Base-by-base conservation (phyloP, 331 rosid species). In the Malus hybrid region DNA sequence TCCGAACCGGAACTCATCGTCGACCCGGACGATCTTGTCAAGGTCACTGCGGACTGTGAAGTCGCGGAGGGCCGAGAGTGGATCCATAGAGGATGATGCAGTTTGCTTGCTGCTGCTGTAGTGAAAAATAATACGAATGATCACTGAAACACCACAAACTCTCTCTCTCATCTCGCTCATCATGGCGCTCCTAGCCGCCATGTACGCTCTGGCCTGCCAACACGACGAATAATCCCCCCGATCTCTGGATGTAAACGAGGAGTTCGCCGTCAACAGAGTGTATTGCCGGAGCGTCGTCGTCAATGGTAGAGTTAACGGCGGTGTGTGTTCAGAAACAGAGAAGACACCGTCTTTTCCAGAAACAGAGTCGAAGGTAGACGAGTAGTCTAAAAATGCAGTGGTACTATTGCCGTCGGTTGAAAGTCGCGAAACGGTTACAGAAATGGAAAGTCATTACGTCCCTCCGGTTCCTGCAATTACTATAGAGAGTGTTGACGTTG, bases 141-240 rank as follows among this genome's bases (percentile, higher is more conserved):
- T n/a, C n/a, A n/a, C n/a, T n/a, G n/a, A n/a, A n/a, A n/a, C n/a
- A n/a, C n/a, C n/a, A n/a, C n/a, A n/a, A n/a, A n/a, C n/a, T n/a
- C n/a, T n/a, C n/a, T n/a, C n/a, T n/a, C n/a, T n/a, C n/a, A n/a
- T 89, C 56, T 16, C 84, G 6, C 65, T 91, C 58, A 70, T 81
- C 20, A 78, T 87, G 46, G 70, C 73, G 20, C 71, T 91, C 14
- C 70, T 93, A n/a, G 48, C 86, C 78, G 50, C 70, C 53, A 75
- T 91, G 56, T 93, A 79, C 72, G 42, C 71, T 13, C 76, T 84
- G 55, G 84, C 92, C 84, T 46, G 56, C 52, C 5, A 13, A 62
- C 28, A 16, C 29, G 58, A 46, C 16, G 18, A 48, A 55, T 39
- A 70, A 20, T 9, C 50, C 62, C 46, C 26, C 4, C 39, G 39